Evolutionary conservation across 352 stramenopile genomes (phyloP).

Genomic region (Sclerospora graminicola): DNA sequence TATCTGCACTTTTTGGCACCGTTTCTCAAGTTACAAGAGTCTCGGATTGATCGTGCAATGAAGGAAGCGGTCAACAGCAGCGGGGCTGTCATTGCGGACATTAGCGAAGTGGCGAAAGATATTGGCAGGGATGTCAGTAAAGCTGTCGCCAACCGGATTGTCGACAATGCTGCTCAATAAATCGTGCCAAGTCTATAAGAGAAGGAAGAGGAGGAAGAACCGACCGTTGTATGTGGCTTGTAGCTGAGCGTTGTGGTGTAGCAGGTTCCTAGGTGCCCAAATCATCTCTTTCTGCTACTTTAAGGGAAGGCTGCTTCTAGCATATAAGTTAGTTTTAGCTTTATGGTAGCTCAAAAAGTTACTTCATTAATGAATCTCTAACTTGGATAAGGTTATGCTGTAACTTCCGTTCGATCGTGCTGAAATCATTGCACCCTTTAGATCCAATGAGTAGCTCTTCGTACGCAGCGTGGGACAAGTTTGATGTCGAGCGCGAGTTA

Average conservation of each 20-base stretch:
- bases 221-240: constrained; percentile 1
- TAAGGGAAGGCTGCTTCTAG: background rate
- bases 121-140: constrained; percentile 67
- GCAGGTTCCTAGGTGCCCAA: background rate
- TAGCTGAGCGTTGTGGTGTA: background rate
- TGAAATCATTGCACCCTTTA: background rate
- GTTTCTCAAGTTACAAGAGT: constrained; percentile 77
- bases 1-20: constrained; percentile 91
- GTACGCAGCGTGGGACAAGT: constrained; percentile 52
- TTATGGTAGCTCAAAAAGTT: constrained; percentile 6
- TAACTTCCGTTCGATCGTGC: no score
- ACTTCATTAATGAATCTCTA: constrained; percentile 25
- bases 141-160: constrained; percentile 63
- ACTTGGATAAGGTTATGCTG: constrained; percentile 3
- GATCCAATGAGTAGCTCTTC: constrained; percentile 25
- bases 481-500: constrained; percentile 61
- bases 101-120: constrained; percentile 63
- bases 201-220: background rate
- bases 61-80: constrained; percentile 72
- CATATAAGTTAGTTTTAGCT: constrained; percentile 32
- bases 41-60: constrained; percentile 76
- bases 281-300: no score
- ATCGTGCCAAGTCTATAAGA: background rate
- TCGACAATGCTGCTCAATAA: constrained; percentile 36
- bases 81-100: constrained; percentile 69